phyloP scores from a whole-genome alignment of 163 green algal species.

The Coccomyxa subellipsoidea region DNA sequence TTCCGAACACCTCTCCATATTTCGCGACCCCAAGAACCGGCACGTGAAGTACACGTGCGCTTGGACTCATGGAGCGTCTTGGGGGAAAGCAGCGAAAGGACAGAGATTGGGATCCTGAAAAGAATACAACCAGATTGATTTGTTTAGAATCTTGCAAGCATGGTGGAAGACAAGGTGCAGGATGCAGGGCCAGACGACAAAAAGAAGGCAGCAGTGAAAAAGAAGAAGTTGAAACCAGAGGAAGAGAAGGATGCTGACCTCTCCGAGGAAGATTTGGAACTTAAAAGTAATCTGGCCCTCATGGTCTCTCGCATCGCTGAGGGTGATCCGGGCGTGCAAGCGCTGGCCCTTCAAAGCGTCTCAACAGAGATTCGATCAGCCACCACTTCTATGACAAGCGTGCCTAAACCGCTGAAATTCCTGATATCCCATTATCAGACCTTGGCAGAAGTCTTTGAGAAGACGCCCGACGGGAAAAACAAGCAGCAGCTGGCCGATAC shows the following conservation, averaged over 20 bases:
- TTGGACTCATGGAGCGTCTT: neutral
- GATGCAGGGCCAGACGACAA: neutral
- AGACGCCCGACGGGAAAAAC: conserved; percentile 36
- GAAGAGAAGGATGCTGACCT: conserved; percentile 70
- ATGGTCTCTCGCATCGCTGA: conserved; percentile 77
- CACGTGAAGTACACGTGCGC: neutral
- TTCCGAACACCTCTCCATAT: neutral
- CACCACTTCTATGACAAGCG: conserved; percentile 94
- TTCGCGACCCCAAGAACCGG: neutral
- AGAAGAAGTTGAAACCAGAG: conserved; percentile 32
- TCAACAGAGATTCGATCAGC: conserved; percentile 66
- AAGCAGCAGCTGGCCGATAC: conserved; percentile 57
- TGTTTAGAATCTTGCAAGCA: neutral
- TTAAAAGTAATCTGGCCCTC: conserved; percentile 93
- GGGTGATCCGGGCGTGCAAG: conserved; percentile 63
- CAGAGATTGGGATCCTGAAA: neutral
- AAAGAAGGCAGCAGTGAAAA: conserved; percentile 14
- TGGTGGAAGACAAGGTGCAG: conserved; percentile 4
- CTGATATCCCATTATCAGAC: conserved; percentile 79
- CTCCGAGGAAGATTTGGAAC: conserved; percentile 88
- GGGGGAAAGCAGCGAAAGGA: neutral
- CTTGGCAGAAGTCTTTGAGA: conserved; percentile 61
- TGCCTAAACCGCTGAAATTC: conserved; percentile 99
- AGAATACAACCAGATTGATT: neutral
- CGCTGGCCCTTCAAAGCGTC: conserved; percentile 51